Evolutionary conservation across 2,329 filamentous ascomycete species (phyloP), one percentile per base, ranked within the genome.

Genomic region (Penicillium sp.): DNA sequence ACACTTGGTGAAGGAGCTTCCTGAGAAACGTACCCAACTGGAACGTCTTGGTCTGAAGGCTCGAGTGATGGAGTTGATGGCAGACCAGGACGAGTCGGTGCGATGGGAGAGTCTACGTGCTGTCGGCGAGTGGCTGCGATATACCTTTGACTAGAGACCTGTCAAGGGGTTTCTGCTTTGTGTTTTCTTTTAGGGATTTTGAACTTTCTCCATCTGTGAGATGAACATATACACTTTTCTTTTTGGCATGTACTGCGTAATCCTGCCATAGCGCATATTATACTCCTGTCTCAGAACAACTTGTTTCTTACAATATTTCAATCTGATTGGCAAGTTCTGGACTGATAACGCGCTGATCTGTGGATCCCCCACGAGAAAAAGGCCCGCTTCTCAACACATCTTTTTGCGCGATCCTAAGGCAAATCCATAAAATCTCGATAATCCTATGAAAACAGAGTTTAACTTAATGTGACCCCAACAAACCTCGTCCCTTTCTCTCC

Each of bases 41-140:
- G 93, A 97, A 79, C 92, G 88, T 78, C 76, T 92, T 44, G 91
- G 91, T 0, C 76, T 97, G 61, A 97, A 97, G 84, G 85, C 85
- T 19, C 84, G 91, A 64, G 88, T 96, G 59, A 96, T 97, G 92
- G 90, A 92, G 78, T 81, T 97, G 69, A 97, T 97, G 93, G 87
- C 86, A 68, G 91, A 96, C 71, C 83, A 87, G 57, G 91, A 96
- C 68, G 92, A 96, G 79, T 88, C 86, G 58, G 91, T 97, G 47
- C 83, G 93, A 70, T 97, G 92, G 91, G 93, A 97, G 81, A 95
- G 90, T 75, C 78, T 97, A 78, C 86, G 89, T 68, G 92, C 93
- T 16, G 86, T 97, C 42, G 88, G 88, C 21, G 88, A 89, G 73
- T 91, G 88, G 87, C 75, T 91, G 73, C 82, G 87, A 66, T 90